Base-by-base conservation (phyloP, 2,329 filamentous ascomycete species). In the Rhytidhysteron rufulum region DNA sequence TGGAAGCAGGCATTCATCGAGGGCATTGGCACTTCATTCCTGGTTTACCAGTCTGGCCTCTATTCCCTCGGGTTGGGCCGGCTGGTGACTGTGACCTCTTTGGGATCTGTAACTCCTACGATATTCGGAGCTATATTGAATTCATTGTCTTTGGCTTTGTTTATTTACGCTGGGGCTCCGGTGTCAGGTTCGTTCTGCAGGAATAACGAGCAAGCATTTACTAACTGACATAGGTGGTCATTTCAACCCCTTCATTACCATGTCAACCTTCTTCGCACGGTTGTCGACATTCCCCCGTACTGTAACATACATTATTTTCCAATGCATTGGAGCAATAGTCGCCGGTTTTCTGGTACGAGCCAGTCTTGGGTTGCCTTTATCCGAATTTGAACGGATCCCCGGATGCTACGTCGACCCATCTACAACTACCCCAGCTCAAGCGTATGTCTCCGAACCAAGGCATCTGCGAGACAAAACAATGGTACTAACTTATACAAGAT, bases 161-260 rank as follows among this genome's bases (percentile, higher is more conserved):
- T 77, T 49, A 74, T 78, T 34, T 76, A 70, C 47, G 68, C 68
- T 7, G 69, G 71, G 11, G 70, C 66, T 4, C 69, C 73, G 0
- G 68, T 70, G 0, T 72, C 70, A 3, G 53, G 45, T 35, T n/a
- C n/a, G n/a, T n/a, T n/a, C n/a, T n/a, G n/a, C n/a, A n/a, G n/a
- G n/a, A n/a, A n/a, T n/a, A n/a, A n/a, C n/a, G n/a, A n/a, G n/a
- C n/a, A n/a, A n/a, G n/a, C n/a, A n/a, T n/a, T n/a, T n/a, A n/a
- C n/a, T n/a, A n/a, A n/a, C n/a, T n/a, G n/a, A n/a, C n/a, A 35
- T 24, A 40, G 74, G 75, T 29, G 75, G 70, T 1, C 75, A 79
- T 49, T 55, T 79, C 40, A 79, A 75, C 47, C 75, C 75, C 2
- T 58, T 71, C 22, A 76, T 79, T 43, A 77, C 74, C 0, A 67